Evolutionary conservation across 129 eudicot genomes (phyloP), one percentile per base, ranked within the genome.

Genomic region (Tagetes erecta): DNA sequence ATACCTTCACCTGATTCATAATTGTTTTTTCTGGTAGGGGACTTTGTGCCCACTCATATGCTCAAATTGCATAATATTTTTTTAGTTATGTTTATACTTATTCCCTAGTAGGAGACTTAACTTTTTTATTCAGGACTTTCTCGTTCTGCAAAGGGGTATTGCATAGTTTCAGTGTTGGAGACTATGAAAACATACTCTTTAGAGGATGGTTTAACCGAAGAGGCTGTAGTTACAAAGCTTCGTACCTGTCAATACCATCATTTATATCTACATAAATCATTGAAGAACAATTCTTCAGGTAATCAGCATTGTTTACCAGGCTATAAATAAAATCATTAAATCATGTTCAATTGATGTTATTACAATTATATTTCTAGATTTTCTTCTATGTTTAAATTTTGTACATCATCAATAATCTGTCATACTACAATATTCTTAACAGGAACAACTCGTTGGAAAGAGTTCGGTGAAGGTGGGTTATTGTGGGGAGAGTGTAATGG

Each of bases 391-490:
- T 62, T 44, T 31, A 45, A 27, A 20, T 10, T 60, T 10, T 53
- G 46, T 41, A 35, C 58, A 35, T 57, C 67, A 31, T 67, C n/a
- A 42, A 44, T 72, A 67, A 38, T n/a, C 74, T 33, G 62, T 72
- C 72, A 51, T 4, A 38, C 30, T 55, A 75, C 14, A 58, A 64
- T 78, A 44, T 71, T 57, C 63, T 80, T 66, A 75, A 66, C 85
- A 95, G 99, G 99, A 71, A 95, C 95, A 42, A 74, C 86, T 77
- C 94, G 92, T 46, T 95, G 99, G 99, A 84, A 88, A 47, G 97
- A 91, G 78, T 95, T 88, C 83, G 97, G 99, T 74, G 97, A 91
- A 84, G 99, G 97, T 76, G 99, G 99, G 64, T 81, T 88, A 73
- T 72, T 95, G 84, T 91, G 99, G 97, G 96, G 92, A 64, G 99